These are phyloP conservation scores for Zalaria obscura DNA, from an alignment of 2,329 filamentous ascomycete genomes.

Conservation along the genomic window DNA sequence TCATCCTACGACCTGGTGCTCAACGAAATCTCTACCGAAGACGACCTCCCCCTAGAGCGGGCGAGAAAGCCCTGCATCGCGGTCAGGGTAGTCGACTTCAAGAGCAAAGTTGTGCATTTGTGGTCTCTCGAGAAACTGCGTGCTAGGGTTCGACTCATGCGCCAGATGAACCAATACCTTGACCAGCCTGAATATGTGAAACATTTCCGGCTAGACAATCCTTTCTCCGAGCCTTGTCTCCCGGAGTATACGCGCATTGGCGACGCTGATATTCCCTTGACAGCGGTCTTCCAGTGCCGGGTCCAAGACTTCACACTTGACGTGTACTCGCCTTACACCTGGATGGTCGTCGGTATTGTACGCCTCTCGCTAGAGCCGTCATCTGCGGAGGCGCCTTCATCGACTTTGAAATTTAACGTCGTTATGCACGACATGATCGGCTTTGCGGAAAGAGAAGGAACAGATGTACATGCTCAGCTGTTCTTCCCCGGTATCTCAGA, in stretches of 20 bases:
- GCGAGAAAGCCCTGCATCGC: conserved; percentile 81
- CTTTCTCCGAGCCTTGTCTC: conserved; percentile 80
- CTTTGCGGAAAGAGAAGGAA: conserved; percentile 90
- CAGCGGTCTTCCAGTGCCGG: conserved; percentile 83
- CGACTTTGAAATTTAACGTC: conserved; percentile 93
- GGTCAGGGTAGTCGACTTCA: conserved; percentile 82
- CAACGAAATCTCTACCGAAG: conserved; percentile 76
- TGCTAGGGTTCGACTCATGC: conserved; percentile 77
- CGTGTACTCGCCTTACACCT: conserved; percentile 82
- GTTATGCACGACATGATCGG: conserved; percentile 94
- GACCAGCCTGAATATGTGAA: conserved; percentile 89
- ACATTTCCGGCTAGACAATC: conserved; percentile 84
- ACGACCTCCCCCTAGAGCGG: conserved; percentile 54
- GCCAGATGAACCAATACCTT: conserved; percentile 92
- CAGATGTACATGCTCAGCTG: conserved; percentile 90
- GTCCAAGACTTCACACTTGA: conserved; percentile 92
- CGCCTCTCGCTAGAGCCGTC: conserved; percentile 87
- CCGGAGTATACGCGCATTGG: conserved; percentile 86
- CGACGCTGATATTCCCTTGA: conserved; percentile 81
- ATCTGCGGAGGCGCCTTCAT: conserved; percentile 78
- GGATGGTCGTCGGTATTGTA: conserved; percentile 78
- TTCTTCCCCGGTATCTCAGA: conserved; percentile 86
- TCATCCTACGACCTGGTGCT: conserved; percentile 96
- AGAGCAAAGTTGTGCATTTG: conserved; percentile 68
- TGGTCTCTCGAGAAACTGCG: conserved; percentile 93